These are phyloP conservation scores for Sequoiadendron giganteum DNA, from an alignment of 75 land plant genomes.

Conservation along the genomic window DNA sequence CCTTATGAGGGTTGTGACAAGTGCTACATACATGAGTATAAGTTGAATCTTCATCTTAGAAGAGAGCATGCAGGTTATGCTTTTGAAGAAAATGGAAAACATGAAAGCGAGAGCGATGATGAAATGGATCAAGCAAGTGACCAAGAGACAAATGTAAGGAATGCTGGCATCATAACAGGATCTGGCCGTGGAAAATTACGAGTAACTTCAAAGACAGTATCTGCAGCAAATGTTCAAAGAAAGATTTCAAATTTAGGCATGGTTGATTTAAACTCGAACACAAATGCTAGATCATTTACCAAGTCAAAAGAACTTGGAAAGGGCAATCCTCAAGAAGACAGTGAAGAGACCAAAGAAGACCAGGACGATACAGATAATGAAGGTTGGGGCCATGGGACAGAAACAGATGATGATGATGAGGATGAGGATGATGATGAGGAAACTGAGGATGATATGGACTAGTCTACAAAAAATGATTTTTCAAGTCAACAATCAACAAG, in stretches of 20 bases:
- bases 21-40: conserved; percentile 94
- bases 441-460: conserved; percentile 45
- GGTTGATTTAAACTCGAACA: conserved; percentile 19
- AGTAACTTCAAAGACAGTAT: conserved; percentile 45
- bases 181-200: conserved; percentile 50
- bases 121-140: conserved; percentile 73
- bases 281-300: conserved; percentile 18
- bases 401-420: conserved; percentile 58
- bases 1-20: conserved; percentile 92
- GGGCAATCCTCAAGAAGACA: conserved; percentile 54
- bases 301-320: conserved; percentile 34
- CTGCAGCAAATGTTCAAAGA: conserved; percentile 40
- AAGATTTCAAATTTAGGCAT: conserved; percentile 21
- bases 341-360: conserved; percentile 95
- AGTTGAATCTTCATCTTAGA: conserved; percentile 90
- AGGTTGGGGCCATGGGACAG: conserved; percentile 36
- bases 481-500: neutral
- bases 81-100: conserved; percentile 48
- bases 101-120: conserved; percentile 43
- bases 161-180: conserved; percentile 27
- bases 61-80: conserved; percentile 70
- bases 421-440: conserved; percentile 74
- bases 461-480: neutral
- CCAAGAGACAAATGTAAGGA: conserved; percentile 41
- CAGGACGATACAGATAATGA: conserved; percentile 77